Evolutionary conservation across 441 rosid genomes (phyloP).

Genomic region (Gossypium schwendimanii): DNA sequence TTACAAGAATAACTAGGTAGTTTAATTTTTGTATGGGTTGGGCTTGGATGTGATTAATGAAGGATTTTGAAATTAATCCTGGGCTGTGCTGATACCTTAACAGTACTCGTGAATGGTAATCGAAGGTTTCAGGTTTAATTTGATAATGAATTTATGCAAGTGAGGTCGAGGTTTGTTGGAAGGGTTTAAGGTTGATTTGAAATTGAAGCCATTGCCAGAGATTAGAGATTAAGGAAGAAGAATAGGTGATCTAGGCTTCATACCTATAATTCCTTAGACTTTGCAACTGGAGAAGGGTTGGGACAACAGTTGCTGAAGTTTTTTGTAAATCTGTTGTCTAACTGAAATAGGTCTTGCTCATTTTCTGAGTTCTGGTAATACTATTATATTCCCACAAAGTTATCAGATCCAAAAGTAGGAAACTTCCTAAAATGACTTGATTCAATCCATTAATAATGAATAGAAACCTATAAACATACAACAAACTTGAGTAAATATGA

Average conservation of each 20-base stretch:
- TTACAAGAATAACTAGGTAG: not conserved
- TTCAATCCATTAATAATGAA: not conserved
- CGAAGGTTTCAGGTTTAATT: not conserved
- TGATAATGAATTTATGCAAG: not conserved
- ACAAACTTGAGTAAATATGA: not conserved
- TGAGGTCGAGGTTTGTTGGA: not conserved
- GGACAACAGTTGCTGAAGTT: not conserved
- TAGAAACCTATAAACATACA: not conserved
- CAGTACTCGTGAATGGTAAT: not conserved
- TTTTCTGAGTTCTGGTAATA: not conserved
- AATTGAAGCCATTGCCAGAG: not conserved
- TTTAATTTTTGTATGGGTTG: not conserved
- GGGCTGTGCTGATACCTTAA: not conserved
- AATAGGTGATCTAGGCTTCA: conserved; percentile 3
- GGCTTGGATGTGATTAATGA: not conserved
- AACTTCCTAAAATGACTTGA: not conserved
- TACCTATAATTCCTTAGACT: not conserved
- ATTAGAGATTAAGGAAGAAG: conserved; percentile 1
- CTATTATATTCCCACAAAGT: not conserved
- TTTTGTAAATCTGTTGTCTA: not conserved
- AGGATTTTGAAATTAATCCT: not conserved
- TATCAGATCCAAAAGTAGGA: not conserved
- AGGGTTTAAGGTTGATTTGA: conserved; percentile 1
- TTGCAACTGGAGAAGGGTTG: conserved; percentile 4
- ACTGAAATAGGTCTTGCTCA: not conserved